Evolutionary conservation across 2,329 filamentous ascomycete genomes (phyloP).

Genomic region (Verruconis gallopava): DNA sequence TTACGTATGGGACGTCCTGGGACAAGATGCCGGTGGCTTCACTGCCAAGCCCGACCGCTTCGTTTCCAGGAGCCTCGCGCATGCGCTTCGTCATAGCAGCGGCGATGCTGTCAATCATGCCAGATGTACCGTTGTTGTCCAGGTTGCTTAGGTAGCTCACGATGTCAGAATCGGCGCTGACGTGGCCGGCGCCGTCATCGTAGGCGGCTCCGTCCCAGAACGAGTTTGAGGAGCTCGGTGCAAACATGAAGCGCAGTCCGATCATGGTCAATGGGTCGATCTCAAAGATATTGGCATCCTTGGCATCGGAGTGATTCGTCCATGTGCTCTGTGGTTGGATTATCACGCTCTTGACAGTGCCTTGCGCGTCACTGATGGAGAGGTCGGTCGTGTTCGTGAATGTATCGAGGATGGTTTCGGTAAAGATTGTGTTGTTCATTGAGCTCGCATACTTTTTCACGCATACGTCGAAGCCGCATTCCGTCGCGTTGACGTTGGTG

Average conservation of each 20-base stretch:
- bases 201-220: neutral
- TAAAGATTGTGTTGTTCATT: conserved; percentile 2
- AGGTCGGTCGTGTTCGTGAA: neutral
- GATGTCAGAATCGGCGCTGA: neutral
- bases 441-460: conserved; percentile 5
- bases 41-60: neutral
- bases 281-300: neutral
- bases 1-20: conserved; percentile 2
- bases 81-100: conserved; percentile 5
- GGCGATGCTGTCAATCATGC: neutral
- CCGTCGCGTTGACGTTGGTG: conserved; percentile 1
- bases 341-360: neutral
- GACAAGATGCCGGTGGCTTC: neutral
- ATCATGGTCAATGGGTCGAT: neutral
- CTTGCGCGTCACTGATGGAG: neutral
- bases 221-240: no score
- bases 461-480: conserved; percentile 4
- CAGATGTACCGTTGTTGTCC: neutral
- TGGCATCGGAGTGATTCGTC: neutral
- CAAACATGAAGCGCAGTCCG: neutral
- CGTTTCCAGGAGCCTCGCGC: conserved; percentile 3
- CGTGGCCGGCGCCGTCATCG: neutral
- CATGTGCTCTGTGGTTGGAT: conserved; percentile 4
- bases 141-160: neutral
- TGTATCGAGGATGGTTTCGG: neutral